These are phyloP conservation scores for Saccharomycopsis selenospora DNA, from an alignment of 805 yeast species.

Conservation along the genomic window DNA sequence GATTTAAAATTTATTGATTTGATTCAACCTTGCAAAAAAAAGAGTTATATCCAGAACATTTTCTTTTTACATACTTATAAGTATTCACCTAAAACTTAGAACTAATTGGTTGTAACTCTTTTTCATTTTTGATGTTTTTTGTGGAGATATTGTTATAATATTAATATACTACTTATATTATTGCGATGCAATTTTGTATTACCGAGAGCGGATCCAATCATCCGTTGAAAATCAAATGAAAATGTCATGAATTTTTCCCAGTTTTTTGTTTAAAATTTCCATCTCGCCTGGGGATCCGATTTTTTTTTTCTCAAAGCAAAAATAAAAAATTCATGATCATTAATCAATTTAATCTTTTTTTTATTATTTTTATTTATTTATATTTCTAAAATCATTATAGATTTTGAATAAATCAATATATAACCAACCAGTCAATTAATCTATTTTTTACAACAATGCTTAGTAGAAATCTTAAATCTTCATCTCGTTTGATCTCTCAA, in stretches of 20 bases:
- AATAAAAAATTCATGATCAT: background rate
- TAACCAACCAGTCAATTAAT: background rate
- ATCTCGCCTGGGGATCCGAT: too few species aligned
- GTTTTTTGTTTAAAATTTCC: too few species aligned
- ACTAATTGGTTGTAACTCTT: too few species aligned
- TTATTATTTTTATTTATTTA: background rate
- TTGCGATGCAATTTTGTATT: too few species aligned
- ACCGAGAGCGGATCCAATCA: slow-evolving; percentile 2
- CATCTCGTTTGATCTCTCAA: background rate
- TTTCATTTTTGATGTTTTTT: too few species aligned
- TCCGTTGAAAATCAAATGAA: background rate
- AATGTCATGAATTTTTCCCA: background rate
- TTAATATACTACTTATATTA: too few species aligned
- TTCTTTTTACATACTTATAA: too few species aligned
- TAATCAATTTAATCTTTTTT: background rate
- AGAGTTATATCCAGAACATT: too few species aligned
- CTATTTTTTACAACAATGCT: background rate
- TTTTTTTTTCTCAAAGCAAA: background rate
- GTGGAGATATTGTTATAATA: too few species aligned
- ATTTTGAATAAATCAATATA: background rate
- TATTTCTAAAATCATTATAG: background rate
- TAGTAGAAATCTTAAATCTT: background rate
- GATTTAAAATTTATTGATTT: too few species aligned
- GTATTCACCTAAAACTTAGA: too few species aligned
- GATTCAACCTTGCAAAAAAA: too few species aligned